phyloP scores from a whole-genome alignment of 768 basidiomycete species.

The Trametes sanguinea region DNA sequence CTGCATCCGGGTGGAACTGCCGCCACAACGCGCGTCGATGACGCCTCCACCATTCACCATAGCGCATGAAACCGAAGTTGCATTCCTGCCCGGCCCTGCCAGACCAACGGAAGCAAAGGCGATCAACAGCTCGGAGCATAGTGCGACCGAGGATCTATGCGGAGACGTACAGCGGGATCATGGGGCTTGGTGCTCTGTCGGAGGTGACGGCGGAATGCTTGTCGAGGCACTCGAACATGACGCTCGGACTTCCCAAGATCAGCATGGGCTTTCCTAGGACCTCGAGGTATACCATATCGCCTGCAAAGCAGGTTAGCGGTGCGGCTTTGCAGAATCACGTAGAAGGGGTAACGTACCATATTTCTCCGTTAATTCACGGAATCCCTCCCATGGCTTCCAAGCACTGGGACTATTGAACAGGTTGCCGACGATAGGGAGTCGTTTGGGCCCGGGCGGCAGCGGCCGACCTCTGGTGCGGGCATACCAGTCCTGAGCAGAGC shows the following conservation, averaged over 20 bases:
- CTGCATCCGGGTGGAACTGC: slow-evolving; percentile 4
- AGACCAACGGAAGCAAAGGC: neutral
- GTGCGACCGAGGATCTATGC: too few relatives aligned
- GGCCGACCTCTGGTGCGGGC: slow-evolving; percentile 7
- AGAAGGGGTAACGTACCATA: slow-evolving; percentile 16
- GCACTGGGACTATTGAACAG: slow-evolving; percentile 12
- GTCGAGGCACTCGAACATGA: slow-evolving; percentile 26
- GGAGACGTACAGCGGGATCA: slow-evolving; percentile 12
- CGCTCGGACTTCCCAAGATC: slow-evolving; percentile 17
- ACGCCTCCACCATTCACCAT: slow-evolving; percentile 14
- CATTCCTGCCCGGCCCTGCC: slow-evolving; percentile 8
- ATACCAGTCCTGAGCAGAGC: neutral
- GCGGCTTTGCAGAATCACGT: too few relatives aligned
- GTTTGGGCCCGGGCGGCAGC: slow-evolving; percentile 23
- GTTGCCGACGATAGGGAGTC: slow-evolving; percentile 20
- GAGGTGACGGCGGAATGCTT: slow-evolving; percentile 25
- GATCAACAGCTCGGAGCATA: neutral
- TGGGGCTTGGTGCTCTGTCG: neutral
- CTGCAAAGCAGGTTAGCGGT: neutral
- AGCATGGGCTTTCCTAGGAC: slow-evolving; percentile 17
- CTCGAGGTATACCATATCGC: slow-evolving; percentile 16
- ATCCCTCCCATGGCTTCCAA: slow-evolving; percentile 14
- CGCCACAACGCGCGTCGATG: slow-evolving; percentile 18
- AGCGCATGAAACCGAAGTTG: slow-evolving; percentile 10
- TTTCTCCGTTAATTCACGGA: slow-evolving; percentile 1